Percentiles rank a stretch among this genome's conserved stretches.
Conservation (phyloP, 768 basidiomycete species). For the Podaxis sp. region DNA sequence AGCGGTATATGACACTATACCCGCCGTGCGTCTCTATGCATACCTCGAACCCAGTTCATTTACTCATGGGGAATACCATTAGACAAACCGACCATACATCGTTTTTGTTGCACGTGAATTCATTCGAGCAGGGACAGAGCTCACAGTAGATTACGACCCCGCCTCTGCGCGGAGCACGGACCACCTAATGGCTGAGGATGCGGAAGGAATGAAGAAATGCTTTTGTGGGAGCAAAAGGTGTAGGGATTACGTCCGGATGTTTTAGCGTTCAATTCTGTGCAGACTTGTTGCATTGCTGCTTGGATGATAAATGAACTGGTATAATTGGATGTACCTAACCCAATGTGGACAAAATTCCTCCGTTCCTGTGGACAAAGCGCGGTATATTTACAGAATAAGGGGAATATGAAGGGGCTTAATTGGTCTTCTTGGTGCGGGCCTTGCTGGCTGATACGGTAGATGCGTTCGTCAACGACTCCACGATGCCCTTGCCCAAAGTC, state of each 20-base stretch:
- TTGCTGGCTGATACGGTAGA: slow-evolving; percentile 6
- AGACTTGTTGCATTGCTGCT: no score
- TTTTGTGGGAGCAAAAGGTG: slow-evolving; percentile 14
- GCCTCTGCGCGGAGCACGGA: slow-evolving; percentile 21
- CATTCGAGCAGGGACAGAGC: slow-evolving; percentile 53
- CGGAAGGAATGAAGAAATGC: slow-evolving; percentile 18
- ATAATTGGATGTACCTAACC: neutral
- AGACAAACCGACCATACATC: slow-evolving; percentile 64
- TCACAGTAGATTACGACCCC: slow-evolving; percentile 69
- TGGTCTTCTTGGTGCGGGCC: slow-evolving; percentile 14
- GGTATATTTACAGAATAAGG: neutral
- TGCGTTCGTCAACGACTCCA: slow-evolving; percentile 35
- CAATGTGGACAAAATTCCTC: neutral
- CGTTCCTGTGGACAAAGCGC: neutral
- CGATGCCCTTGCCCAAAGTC: slow-evolving; percentile 64
- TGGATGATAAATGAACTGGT: neutral
- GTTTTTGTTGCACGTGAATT: slow-evolving; percentile 52
- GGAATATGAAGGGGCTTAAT: neutral
- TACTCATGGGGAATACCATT: neutral
- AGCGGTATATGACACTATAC: slow-evolving; percentile 62
- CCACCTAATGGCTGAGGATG: neutral
- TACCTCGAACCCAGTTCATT: neutral
- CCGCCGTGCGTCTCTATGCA: slow-evolving; percentile 39
- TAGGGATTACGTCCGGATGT: slow-evolving; percentile 10
- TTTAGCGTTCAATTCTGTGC: neutral